Base-by-base conservation (phyloP, 495 filamentous ascomycete species). In the Articulospora tetracladia region DNA sequence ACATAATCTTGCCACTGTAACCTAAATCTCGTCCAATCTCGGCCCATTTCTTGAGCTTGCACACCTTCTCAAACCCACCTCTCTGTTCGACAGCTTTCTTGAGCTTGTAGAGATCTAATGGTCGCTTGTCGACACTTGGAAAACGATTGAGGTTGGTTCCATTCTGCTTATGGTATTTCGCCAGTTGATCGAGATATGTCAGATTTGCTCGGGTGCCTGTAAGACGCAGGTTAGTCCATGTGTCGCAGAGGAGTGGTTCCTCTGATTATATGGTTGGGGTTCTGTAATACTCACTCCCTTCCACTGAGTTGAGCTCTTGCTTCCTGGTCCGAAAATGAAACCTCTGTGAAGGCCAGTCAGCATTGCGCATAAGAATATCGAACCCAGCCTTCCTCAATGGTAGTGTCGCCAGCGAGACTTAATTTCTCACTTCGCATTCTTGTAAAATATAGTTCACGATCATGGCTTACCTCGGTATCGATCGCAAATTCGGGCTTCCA, bases 1-100 rank as follows among this genome's bases (percentile, higher is more conserved):
- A 98, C 94, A 99, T 99, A 64, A 99, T 99, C 75, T 99, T 99
- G 69, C 94, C 94, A 69, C 94, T 97, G 74, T 99, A 99, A 55
- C 94, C 94, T 20, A 99, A 76, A 72, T 97, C 93, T 69, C 94
- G 88, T 32, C 94, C 94, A 62, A 99, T 97, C 72, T 99, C 94
- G 0, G 94, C 94, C 94, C 94, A 99, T 77, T 97, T 98, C 73
- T 99, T 99, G 52, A 86, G 80, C 74, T 96, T 97, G 79, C 95
- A 98, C 36, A 99, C 94, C 62, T 86, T 86, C 39, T 96, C 92
- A 66, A 99, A 99, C 0, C 94, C 94, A 27, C 94, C 94, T 46
- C 93, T 84, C 39, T 86, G 83, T 71, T 98, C 94, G 15, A 99
- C 94, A 0, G 94, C 92, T 73, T 98, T 98, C 72, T 97, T 98